These are phyloP conservation scores for Chlamydomonas asymmetrica DNA, from an alignment of 139 green algal genomes.

Conservation along the genomic window DNA sequence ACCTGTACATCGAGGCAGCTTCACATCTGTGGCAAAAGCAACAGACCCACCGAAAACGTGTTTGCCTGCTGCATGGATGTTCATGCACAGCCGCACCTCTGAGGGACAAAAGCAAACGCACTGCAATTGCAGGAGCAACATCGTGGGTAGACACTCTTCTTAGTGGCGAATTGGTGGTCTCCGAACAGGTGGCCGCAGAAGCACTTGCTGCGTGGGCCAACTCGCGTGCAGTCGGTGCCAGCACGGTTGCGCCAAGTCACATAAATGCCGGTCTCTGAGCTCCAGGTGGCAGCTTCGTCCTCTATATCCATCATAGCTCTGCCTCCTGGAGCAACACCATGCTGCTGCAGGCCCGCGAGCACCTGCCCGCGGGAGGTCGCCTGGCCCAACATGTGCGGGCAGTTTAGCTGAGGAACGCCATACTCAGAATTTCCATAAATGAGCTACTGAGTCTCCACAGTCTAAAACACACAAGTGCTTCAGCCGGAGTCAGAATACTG, in stretches of 20 bases:
- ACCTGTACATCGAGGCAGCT: background rate
- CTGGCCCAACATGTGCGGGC: too few species aligned
- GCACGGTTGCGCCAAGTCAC: conserved; percentile 20
- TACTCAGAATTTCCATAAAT: too few species aligned
- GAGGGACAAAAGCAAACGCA: conserved; percentile 33
- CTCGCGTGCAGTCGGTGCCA: conserved; percentile 47
- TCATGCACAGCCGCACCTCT: conserved; percentile 30
- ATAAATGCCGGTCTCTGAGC: conserved; percentile 42
- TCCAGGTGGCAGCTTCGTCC: conserved; percentile 40
- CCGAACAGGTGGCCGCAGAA: conserved; percentile 49
- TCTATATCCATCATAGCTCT: conserved; percentile 51
- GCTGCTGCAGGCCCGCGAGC: conserved; percentile 14
- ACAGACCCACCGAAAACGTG: background rate
- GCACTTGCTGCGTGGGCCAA: conserved; percentile 46
- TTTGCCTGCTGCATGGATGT: too few species aligned
- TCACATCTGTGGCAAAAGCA: background rate
- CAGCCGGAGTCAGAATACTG: too few species aligned
- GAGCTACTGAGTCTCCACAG: too few species aligned
- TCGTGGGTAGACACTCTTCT: conserved; percentile 34
- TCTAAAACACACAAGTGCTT: too few species aligned
- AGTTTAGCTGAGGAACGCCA: too few species aligned
- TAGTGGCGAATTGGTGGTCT: conserved; percentile 38
- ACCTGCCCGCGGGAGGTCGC: conserved; percentile 29
- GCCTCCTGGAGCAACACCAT: conserved; percentile 39
- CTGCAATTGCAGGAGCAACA: conserved; percentile 38